phyloP scores from a whole-genome alignment of 2,329 filamentous ascomycete genomes.

The Hypoxylon sp. region DNA sequence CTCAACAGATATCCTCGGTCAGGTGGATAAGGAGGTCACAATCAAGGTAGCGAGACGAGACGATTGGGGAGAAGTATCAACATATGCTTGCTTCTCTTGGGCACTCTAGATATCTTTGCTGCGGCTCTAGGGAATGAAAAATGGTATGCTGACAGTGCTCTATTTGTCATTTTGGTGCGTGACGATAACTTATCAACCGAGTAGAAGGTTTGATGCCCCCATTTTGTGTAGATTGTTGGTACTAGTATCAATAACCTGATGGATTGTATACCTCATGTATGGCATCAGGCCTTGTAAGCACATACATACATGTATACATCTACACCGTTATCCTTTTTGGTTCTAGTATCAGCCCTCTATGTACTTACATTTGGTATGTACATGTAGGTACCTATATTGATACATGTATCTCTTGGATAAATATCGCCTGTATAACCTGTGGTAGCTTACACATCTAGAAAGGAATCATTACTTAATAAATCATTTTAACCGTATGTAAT shows the following conservation, averaged over 20 bases:
- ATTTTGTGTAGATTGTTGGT: neutral
- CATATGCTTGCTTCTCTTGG: conserved; percentile 15
- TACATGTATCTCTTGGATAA: neutral
- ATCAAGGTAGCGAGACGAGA: conserved; percentile 1
- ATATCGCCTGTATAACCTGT: neutral
- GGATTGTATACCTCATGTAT: neutral
- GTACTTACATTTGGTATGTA: neutral
- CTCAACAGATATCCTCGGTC: conserved; percentile 19
- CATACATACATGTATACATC: neutral
- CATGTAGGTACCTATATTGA: neutral
- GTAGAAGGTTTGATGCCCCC: neutral
- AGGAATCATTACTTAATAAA: conserved; percentile 6
- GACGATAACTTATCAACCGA: neutral
- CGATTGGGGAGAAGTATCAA: conserved; percentile 13
- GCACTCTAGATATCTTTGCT: conserved; percentile 16
- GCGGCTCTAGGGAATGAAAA: conserved; percentile 36
- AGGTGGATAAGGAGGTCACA: conserved; percentile 14
- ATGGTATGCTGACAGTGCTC: conserved; percentile 20
- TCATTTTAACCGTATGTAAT: conserved; percentile 25
- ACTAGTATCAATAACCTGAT: neutral
- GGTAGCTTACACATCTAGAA: neutral
- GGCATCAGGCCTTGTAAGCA: neutral
- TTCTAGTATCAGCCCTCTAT: neutral
- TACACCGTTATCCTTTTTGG: neutral
- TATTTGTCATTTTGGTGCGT: conserved; percentile 1